These are phyloP conservation scores for Nothophaeocryptopus gaeumannii DNA, from an alignment of 2,329 filamentous ascomycete genomes.

Conservation along the genomic window DNA sequence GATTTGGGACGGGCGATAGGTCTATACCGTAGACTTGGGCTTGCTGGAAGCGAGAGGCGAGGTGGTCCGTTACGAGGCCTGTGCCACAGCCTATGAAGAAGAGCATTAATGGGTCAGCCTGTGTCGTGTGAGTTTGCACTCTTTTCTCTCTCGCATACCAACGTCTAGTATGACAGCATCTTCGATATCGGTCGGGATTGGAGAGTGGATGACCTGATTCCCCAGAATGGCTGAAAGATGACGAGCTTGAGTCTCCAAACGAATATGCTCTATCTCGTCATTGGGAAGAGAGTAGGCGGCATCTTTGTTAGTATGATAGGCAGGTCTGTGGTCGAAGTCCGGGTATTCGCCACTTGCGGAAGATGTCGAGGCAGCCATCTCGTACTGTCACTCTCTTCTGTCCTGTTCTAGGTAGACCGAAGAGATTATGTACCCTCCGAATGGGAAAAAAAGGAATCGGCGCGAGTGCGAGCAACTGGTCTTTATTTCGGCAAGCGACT, in stretches of 20 bases:
- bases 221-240: constrained; percentile 23
- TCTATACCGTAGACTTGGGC: constrained; percentile 38
- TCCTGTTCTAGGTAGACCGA: too few relatives aligned
- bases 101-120: too few relatives aligned
- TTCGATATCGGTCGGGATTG: constrained; percentile 7
- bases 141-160: constrained; percentile 3
- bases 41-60: constrained; percentile 19
- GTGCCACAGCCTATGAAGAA: constrained; percentile 26
- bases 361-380: too few relatives aligned
- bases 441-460: too few relatives aligned
- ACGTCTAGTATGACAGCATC: constrained; percentile 31
- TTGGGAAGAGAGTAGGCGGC: constrained; percentile 17
- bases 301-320: constrained; percentile 14
- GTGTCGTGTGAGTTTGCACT: too few relatives aligned
- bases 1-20: constrained; percentile 27
- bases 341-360: too few relatives aligned
- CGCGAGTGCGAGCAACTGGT: too few relatives aligned
- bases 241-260: constrained; percentile 23
- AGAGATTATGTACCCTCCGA: too few relatives aligned
- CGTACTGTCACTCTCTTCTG: too few relatives aligned
- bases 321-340: constrained; percentile 5
- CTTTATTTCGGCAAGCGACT: too few relatives aligned
- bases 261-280: constrained; percentile 19
- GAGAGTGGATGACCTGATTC: constrained; percentile 22
- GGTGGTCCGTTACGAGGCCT: constrained; percentile 27